These are phyloP conservation scores for Cinnamomum micranthum DNA, from an alignment of 164 flowering plant genomes.

Conservation along the genomic window DNA sequence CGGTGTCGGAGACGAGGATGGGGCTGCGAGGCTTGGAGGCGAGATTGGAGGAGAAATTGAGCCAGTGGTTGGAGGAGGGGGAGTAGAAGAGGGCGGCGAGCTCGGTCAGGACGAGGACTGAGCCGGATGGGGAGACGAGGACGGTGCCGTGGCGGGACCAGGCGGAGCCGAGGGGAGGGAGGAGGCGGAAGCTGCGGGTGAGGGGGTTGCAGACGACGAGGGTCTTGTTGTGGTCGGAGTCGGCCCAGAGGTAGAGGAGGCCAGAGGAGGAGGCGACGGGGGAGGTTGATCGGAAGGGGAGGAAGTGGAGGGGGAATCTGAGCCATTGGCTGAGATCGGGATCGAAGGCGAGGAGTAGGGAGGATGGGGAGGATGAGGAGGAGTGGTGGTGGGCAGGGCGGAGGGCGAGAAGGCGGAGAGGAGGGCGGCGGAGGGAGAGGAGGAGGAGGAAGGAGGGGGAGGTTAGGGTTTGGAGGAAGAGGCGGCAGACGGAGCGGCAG, in stretches of 20 bases:
- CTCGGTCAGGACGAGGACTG: conserved; percentile 72
- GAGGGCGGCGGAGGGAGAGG: too few species aligned
- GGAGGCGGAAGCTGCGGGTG: conserved; percentile 42
- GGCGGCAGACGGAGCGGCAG: conserved; percentile 56
- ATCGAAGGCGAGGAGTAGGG: conserved; percentile 50
- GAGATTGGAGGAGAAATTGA: conserved; percentile 68
- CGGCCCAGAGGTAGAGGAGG: conserved; percentile 67
- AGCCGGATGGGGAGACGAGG: conserved; percentile 38
- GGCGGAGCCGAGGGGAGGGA: conserved; percentile 90
- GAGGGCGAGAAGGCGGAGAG: conserved; percentile 13
- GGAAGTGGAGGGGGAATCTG: conserved; percentile 56
- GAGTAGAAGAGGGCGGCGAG: conserved; percentile 66
- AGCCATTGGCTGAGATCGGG: conserved; percentile 48
- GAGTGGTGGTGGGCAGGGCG: conserved; percentile 42
- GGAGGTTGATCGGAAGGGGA: conserved; percentile 33
- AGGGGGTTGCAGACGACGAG: conserved; percentile 77
- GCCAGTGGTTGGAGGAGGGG: conserved; percentile 38
- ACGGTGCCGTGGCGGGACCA: conserved; percentile 96
- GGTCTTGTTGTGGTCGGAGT: conserved; percentile 37
- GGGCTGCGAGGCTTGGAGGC: conserved; percentile 91
- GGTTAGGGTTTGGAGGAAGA: conserved; percentile 50
- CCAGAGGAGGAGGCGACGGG: conserved; percentile 44
- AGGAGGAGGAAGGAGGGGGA: conserved; percentile 49
- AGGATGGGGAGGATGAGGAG: conserved; percentile 50
- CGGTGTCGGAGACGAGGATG: conserved; percentile 38